A percentile compares a stretch with the other conserved stretches of the same genome.
Evolutionary conservation across 2,329 filamentous ascomycete species (phyloP).

Genomic region (Alternaria sp.): DNA sequence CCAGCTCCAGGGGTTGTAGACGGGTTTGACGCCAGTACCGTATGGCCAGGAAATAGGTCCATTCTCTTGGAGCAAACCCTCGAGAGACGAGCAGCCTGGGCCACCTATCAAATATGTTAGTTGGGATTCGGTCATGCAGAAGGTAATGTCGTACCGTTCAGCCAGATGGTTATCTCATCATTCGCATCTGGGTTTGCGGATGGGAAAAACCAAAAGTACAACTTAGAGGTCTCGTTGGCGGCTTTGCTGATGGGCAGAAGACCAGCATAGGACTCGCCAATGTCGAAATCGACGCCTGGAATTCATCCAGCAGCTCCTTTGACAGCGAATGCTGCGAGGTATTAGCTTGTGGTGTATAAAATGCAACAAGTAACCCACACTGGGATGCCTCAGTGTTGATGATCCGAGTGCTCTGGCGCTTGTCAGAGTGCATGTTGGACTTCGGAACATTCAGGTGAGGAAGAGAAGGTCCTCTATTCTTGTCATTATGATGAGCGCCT

Average conservation of each 20-base stretch:
- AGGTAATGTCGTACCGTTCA: slow-evolving; percentile 35
- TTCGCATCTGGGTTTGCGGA: slow-evolving; percentile 57
- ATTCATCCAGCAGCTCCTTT: slow-evolving; percentile 50
- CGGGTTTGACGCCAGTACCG: slow-evolving; percentile 48
- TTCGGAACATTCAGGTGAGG: slow-evolving; percentile 37
- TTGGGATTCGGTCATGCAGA: neutral
- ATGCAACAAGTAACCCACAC: slow-evolving; percentile 13
- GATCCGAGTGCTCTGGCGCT: slow-evolving; percentile 39
- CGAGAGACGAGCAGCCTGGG: slow-evolving; percentile 58
- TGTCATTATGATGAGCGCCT: slow-evolving; percentile 42
- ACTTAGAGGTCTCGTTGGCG: slow-evolving; percentile 55
- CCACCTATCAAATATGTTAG: slow-evolving; percentile 29
- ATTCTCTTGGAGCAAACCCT: slow-evolving; percentile 61
- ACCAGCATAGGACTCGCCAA: slow-evolving; percentile 56
- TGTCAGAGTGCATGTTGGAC: slow-evolving; percentile 28
- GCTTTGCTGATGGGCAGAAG: slow-evolving; percentile 63
- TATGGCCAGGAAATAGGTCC: slow-evolving; percentile 59
- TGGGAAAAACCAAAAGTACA: slow-evolving; percentile 67
- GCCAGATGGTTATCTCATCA: slow-evolving; percentile 62
- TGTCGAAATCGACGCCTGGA: slow-evolving; percentile 60
- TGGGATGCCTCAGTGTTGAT: slow-evolving; percentile 53
- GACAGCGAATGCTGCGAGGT: slow-evolving; percentile 45
- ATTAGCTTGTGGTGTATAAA: slow-evolving; percentile 9
- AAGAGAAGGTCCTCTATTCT: slow-evolving; percentile 40
- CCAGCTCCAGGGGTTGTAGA: slow-evolving; percentile 57